Evolutionary conservation across 306 rosid species (phyloP), one percentile per base, ranked within the genome.

Genomic region (Sphenostylis stenocarpa): DNA sequence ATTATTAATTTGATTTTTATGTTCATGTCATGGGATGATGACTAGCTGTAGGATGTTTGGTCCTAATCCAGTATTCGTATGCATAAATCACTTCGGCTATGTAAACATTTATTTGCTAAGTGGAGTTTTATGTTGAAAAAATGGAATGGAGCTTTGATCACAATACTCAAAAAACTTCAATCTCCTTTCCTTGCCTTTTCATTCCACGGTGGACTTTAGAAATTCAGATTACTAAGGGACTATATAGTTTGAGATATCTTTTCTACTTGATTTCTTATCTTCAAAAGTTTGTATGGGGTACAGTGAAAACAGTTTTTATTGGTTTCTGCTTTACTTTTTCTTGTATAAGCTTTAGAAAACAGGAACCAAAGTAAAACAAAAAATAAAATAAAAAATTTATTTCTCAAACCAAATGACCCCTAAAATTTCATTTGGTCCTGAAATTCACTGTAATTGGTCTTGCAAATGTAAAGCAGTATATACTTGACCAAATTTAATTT

Each of bases 391-490:
- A 41, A 41, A 11, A 0, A 1, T 41, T 31, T 2, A 1, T 31
- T 44, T 44, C 49, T 44, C n/a, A 44, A 14, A 2, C 49, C n/a
- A 44, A 44, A 44, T 13, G 49, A 44, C 49, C 5, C 49, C 49
- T 13, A 56, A 16, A 3, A n/a, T 41, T 66, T 67, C 33, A 39
- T 64, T 9, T 64, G 72, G 39, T 63, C 17, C 29, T 74, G 26
- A 56, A 56, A 52, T 80, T 67, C 48, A 60, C 73, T 17, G 11
- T 68, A 24, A 53, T 21, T 47, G 60, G 21, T 73, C 38, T 43
- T 73, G 81, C 67, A 48, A 66, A 64, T 39, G 52, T 77, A 74
- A 53, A 21, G 28, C 5, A 39, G 65, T 76, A 5, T 52, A 28
- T 60, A 24, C 31, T 41, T 74, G 45, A 29, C 53, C 41, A 31